Evolutionary conservation across 163 green algal genomes (phyloP).

Genomic region (Prototheca wickerhamii): DNA sequence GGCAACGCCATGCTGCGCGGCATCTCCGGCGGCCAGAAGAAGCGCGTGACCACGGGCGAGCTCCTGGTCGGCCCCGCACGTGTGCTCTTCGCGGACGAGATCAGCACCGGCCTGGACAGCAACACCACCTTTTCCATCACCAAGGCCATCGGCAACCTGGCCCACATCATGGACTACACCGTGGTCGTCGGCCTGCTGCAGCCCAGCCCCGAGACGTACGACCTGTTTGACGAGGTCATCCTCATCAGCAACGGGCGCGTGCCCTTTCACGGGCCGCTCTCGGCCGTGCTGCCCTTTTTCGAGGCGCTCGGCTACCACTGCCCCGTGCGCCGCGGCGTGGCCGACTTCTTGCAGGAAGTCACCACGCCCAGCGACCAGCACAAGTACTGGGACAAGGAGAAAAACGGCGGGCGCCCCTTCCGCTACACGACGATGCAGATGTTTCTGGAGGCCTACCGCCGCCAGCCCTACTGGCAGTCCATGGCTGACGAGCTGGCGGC

Average conservation of each 20-base stretch:
- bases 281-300: constrained; percentile 66
- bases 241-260: constrained; percentile 44
- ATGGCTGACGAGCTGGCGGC: neutral
- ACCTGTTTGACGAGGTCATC: constrained; percentile 67
- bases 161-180: constrained; percentile 4
- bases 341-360: constrained; percentile 68
- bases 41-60: constrained; percentile 58
- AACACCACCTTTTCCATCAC: constrained; percentile 39
- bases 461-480: neutral
- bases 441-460: constrained; percentile 3
- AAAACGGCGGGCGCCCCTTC: constrained; percentile 41
- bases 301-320: constrained; percentile 50
- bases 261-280: constrained; percentile 58
- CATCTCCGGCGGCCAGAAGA: constrained; percentile 62
- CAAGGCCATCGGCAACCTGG: constrained; percentile 10
- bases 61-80: constrained; percentile 29
- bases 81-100: constrained; percentile 33
- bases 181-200: constrained; percentile 54
- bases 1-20: constrained; percentile 56
- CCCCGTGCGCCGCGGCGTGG: constrained; percentile 52
- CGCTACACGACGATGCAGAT: constrained; percentile 36
- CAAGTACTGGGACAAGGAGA: constrained; percentile 23
- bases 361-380: constrained; percentile 44
- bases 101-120: constrained; percentile 40
- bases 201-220: constrained; percentile 55